These are phyloP conservation scores for Neofusicoccum cordaticola DNA, from an alignment of 2,329 filamentous ascomycete species.

Conservation along the genomic window DNA sequence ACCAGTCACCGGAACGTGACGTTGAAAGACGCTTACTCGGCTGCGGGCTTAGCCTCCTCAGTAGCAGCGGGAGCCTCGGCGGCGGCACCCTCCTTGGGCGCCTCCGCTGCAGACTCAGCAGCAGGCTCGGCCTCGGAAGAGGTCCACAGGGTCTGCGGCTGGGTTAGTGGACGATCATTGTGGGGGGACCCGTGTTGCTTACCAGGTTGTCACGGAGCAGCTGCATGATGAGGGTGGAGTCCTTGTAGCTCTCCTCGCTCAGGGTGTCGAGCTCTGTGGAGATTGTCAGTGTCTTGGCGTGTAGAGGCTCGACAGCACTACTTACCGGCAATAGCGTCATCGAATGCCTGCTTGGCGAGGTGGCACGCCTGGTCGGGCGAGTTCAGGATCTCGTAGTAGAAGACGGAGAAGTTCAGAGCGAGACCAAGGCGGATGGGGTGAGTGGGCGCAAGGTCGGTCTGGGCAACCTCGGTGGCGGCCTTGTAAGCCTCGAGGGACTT, in stretches of 20 bases:
- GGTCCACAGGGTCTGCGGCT: slow-evolving; percentile 77
- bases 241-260: slow-evolving; percentile 96
- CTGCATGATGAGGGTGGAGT: slow-evolving; percentile 99
- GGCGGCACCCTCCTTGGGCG: slow-evolving; percentile 50
- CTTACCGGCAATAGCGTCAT: slow-evolving; percentile 79
- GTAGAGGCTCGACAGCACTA: not conserved
- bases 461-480: slow-evolving; percentile 96
- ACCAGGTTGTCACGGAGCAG: slow-evolving; percentile 89
- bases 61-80: slow-evolving; percentile 35
- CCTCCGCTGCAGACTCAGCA: slow-evolving; percentile 46
- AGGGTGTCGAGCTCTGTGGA: slow-evolving; percentile 82
- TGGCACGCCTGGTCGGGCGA: slow-evolving; percentile 96
- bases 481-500: slow-evolving; percentile 96
- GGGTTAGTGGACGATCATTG: not conserved
- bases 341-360: slow-evolving; percentile 97
- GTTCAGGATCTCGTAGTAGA: slow-evolving; percentile 99
- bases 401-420: slow-evolving; percentile 98
- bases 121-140: slow-evolving; percentile 79
- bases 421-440: slow-evolving; percentile 98
- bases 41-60: slow-evolving; percentile 17
- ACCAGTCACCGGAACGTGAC: slow-evolving; percentile 12
- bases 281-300: not conserved
- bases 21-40: slow-evolving; percentile 14
- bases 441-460: slow-evolving; percentile 94
- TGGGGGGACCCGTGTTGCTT: not conserved